Conservation (phyloP, 805 yeast species). For the Saturnispora diversa region DNA sequence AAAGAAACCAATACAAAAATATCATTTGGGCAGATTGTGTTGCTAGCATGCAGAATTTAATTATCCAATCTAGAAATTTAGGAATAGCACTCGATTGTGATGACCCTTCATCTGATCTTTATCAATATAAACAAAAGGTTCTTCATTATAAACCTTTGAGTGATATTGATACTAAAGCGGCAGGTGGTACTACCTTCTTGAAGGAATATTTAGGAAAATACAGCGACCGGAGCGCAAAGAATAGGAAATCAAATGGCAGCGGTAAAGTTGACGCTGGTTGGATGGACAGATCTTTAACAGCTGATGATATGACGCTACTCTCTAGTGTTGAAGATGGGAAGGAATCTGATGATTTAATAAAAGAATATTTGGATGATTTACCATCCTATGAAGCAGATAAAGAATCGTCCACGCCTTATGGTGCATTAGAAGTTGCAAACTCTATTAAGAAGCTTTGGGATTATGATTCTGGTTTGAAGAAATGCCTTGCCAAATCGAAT, state of each 20-base stretch:
- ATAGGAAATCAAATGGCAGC: conserved; percentile 46
- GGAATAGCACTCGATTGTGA: conserved; percentile 64
- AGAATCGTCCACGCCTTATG: conserved; percentile 2
- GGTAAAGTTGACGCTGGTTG: conserved; percentile 38
- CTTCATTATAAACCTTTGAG: conserved; percentile 51
- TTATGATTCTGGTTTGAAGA: conserved; percentile 56
- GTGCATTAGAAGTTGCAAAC: conserved; percentile 52
- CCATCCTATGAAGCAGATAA: background rate
- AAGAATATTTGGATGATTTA: conserved; percentile 17
- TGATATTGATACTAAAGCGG: conserved; percentile 54
- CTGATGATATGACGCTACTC: background rate
- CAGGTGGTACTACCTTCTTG: conserved; percentile 57
- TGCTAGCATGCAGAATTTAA: conserved; percentile 70
- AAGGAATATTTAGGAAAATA: conserved; percentile 58
- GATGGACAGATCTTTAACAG: conserved; percentile 17
- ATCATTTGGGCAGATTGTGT: conserved; percentile 91
- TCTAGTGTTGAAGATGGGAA: conserved; percentile 15
- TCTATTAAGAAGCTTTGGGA: conserved; percentile 69
- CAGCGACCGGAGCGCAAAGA: conserved; percentile 44
- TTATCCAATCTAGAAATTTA: conserved; percentile 65
- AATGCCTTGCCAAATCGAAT: conserved; percentile 52
- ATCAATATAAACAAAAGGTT: conserved; percentile 40
- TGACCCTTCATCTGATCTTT: conserved; percentile 39
- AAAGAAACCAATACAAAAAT: conserved; percentile 70
- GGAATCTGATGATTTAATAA: conserved; percentile 12